These are phyloP conservation scores for Aschersonia sp. DNA, from an alignment of 2,329 filamentous ascomycete species.

Conservation along the genomic window DNA sequence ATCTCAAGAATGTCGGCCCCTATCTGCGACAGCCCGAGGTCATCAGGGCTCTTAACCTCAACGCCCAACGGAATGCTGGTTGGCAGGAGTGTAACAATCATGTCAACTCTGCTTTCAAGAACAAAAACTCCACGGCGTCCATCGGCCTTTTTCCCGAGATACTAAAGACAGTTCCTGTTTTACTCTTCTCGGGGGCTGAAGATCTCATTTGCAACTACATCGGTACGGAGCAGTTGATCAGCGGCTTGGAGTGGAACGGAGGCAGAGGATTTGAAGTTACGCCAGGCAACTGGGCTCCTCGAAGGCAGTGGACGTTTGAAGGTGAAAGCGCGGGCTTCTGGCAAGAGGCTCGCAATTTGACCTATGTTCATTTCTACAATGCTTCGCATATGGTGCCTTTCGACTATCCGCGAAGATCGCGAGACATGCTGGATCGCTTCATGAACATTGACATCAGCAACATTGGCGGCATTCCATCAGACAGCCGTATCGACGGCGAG, in stretches of 20 bases:
- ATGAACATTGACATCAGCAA: conserved; percentile 82
- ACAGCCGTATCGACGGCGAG: conserved; percentile 74
- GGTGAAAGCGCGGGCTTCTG: conserved; percentile 78
- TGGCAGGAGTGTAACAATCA: conserved; percentile 83
- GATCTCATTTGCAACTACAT: conserved; percentile 96
- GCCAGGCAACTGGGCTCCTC: conserved; percentile 81
- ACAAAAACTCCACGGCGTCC: conserved; percentile 57
- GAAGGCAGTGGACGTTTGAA: conserved; percentile 87
- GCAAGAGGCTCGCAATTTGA: conserved; percentile 87
- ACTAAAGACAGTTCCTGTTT: conserved; percentile 59
- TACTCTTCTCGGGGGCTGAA: conserved; percentile 86
- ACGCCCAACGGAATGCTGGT: conserved; percentile 65
- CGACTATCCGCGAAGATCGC: conserved; percentile 69
- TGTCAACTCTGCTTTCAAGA: conserved; percentile 58
- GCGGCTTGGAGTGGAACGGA: conserved; percentile 82
- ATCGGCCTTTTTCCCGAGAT: conserved; percentile 64
- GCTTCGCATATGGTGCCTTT: conserved; percentile 97
- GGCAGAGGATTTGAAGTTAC: conserved; percentile 82
- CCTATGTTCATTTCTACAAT: conserved; percentile 91
- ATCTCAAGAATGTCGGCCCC: conserved; percentile 61
- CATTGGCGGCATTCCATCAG: conserved; percentile 67
- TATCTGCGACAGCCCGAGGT: conserved; percentile 81
- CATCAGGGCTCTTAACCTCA: conserved; percentile 65
- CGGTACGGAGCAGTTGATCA: conserved; percentile 82
- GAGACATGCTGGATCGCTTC: conserved; percentile 96